phyloP scores from a whole-genome alignment of 2,329 filamentous ascomycete species.

The Colletotrichum sp. region DNA sequence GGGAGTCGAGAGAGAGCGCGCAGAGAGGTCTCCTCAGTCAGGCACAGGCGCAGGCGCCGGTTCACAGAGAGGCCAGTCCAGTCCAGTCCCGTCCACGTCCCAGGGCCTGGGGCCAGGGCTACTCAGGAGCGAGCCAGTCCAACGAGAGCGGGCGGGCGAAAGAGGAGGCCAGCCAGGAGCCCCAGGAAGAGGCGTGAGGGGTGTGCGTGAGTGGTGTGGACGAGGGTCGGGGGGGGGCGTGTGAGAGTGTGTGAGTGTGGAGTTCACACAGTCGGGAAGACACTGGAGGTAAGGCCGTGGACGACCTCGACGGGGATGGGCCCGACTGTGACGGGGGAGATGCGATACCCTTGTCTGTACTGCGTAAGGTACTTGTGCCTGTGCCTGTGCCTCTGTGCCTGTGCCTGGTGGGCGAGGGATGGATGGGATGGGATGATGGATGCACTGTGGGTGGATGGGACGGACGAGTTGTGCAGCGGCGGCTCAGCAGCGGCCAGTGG shows the following conservation, averaged over 20 bases:
- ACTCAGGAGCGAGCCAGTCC: neutral
- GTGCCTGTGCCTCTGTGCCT: neutral
- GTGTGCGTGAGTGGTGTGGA: neutral
- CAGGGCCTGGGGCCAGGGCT: neutral
- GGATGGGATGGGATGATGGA: neutral
- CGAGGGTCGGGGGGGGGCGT: neutral
- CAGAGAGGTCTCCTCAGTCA: neutral
- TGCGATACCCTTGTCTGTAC: neutral
- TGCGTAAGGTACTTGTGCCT: neutral
- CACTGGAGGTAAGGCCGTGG: neutral
- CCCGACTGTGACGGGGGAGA: neutral
- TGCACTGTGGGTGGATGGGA: neutral
- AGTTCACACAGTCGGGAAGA: neutral
- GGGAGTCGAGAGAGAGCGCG: neutral
- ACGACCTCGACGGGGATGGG: neutral
- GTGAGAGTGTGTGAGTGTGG: neutral
- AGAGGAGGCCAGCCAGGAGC: neutral
- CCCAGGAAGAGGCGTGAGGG: conserved; percentile 4
- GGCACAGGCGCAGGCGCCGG: neutral
- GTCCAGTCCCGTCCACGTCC: neutral
- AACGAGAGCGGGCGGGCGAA: neutral
- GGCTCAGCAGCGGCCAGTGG: conserved; percentile 8
- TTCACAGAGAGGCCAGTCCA: neutral
- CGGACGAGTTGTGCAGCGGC: neutral
- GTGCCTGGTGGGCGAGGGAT: neutral